phyloP scores from a whole-genome alignment of 2,329 filamentous ascomycete genomes.

The Neofusicoccum umdonicola region DNA sequence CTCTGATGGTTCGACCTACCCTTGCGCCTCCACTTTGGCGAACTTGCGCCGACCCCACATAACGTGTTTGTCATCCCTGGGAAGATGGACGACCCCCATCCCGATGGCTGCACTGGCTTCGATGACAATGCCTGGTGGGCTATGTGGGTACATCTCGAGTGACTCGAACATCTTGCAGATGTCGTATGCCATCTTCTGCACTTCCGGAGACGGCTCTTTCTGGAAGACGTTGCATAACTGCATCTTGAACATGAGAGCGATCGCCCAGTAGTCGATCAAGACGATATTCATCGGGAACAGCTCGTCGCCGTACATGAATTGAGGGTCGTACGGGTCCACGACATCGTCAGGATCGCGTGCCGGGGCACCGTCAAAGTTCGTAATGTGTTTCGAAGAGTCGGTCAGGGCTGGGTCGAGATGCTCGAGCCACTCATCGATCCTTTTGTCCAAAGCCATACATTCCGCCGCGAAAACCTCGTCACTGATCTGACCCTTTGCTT shows the following conservation, averaged over 20 bases:
- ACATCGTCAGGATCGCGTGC: slow-evolving; percentile 62
- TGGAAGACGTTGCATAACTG: slow-evolving; percentile 62
- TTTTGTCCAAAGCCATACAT: slow-evolving; percentile 47
- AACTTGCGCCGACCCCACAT: slow-evolving; percentile 80
- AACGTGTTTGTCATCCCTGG: slow-evolving; percentile 67
- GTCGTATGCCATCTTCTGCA: slow-evolving; percentile 63
- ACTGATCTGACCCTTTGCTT: slow-evolving; percentile 62
- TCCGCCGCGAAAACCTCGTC: slow-evolving; percentile 64
- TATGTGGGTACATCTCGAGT: slow-evolving; percentile 68
- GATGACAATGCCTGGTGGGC: slow-evolving; percentile 68
- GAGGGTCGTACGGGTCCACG: slow-evolving; percentile 69
- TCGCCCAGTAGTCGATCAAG: slow-evolving; percentile 72
- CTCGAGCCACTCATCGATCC: slow-evolving; percentile 42
- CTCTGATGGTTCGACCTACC: slow-evolving; percentile 55
- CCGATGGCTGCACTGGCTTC: slow-evolving; percentile 73
- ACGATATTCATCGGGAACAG: slow-evolving; percentile 74
- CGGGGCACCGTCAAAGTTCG: slow-evolving; percentile 57
- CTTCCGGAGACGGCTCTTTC: slow-evolving; percentile 51
- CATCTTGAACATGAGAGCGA: slow-evolving; percentile 76
- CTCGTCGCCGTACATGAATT: slow-evolving; percentile 66
- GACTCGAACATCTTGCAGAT: slow-evolving; percentile 79
- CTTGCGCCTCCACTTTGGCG: slow-evolving; percentile 71
- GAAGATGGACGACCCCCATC: slow-evolving; percentile 76
- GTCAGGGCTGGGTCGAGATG: slow-evolving; percentile 62
- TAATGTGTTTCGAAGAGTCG: slow-evolving; percentile 62